Evolutionary conservation across 139 green algal genomes (phyloP).

Genomic region (Haematococcus sp.): DNA sequence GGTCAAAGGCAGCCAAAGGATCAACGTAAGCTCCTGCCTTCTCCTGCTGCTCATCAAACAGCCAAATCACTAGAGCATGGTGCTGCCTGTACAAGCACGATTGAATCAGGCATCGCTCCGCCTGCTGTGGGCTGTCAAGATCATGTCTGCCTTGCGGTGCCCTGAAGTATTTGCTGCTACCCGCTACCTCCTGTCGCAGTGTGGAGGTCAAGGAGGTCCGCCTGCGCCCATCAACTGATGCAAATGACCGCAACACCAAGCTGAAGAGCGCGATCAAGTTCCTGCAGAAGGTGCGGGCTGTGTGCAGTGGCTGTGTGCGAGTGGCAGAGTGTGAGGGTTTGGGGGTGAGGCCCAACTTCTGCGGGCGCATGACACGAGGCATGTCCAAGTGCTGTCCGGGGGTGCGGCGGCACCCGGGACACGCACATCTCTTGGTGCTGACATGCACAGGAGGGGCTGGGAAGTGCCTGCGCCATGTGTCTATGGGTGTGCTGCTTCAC

Average conservation of each 20-base stretch:
- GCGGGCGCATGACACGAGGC: background rate
- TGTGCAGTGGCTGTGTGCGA: background rate
- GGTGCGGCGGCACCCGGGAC: too few relatives aligned
- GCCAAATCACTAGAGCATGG: too few relatives aligned
- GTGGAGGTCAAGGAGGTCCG: constrained; percentile 46
- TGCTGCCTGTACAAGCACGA: background rate
- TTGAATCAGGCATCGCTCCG: too few relatives aligned
- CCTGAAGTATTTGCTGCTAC: background rate
- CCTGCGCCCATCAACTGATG: constrained; percentile 37
- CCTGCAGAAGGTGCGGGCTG: constrained; percentile 31
- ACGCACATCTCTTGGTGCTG: too few relatives aligned
- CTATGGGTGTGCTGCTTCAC: too few relatives aligned
- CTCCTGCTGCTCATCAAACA: too few relatives aligned
- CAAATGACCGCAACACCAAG: constrained; percentile 34
- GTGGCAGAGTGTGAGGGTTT: background rate
- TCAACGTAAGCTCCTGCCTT: constrained; percentile 8
- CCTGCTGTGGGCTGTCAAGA: too few relatives aligned
- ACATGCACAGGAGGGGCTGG: too few relatives aligned
- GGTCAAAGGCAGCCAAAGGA: constrained; percentile 11
- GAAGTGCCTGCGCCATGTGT: background rate
- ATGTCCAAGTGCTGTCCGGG: too few relatives aligned
- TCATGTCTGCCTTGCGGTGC: too few relatives aligned
- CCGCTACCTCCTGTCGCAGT: background rate
- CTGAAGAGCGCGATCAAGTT: constrained; percentile 38
- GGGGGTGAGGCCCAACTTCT: background rate